Percentiles rank a stretch among this genome's conserved stretches.
Conservation (phyloP, 2,329 filamentous ascomycete species). For the Ascochyta rabiei region DNA sequence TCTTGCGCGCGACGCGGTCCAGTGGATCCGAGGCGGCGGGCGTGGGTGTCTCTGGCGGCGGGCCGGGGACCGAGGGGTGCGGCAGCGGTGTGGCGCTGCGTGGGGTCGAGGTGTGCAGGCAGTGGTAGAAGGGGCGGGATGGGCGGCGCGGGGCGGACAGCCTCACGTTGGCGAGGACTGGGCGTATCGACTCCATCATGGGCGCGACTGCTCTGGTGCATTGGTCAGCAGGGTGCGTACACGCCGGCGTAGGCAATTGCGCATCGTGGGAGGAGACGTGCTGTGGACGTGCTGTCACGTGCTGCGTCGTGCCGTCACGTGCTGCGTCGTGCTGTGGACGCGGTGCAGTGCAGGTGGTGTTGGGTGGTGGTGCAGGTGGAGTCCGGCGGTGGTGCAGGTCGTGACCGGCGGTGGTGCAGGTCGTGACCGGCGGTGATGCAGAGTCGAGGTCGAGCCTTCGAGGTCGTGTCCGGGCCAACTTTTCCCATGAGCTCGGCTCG, state of each 20-base stretch:
- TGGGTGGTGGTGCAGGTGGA: too few relatives aligned
- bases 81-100: slow-evolving; percentile 62
- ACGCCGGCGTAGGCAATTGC: too few relatives aligned
- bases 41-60: slow-evolving; percentile 63
- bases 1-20: slow-evolving; percentile 56
- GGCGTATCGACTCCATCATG: slow-evolving; percentile 23
- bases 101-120: slow-evolving; percentile 51
- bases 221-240: too few relatives aligned
- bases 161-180: slow-evolving; percentile 30
- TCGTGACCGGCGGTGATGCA: too few relatives aligned
- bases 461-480: neutral
- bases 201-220: too few relatives aligned
- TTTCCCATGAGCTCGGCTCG: slow-evolving; percentile 7
- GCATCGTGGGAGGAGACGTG: too few relatives aligned
- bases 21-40: slow-evolving; percentile 56
- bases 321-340: neutral
- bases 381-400: too few relatives aligned
- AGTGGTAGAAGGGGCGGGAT: slow-evolving; percentile 32
- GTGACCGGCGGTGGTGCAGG: too few relatives aligned
- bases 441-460: too few relatives aligned
- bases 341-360: neutral
- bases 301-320: neutral
- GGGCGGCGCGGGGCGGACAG: slow-evolving; percentile 23
- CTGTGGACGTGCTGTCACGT: too few relatives aligned
- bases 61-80: slow-evolving; percentile 63